phyloP scores from a whole-genome alignment of 2,329 filamentous ascomycete species.

The Aspergillus alliaceus region DNA sequence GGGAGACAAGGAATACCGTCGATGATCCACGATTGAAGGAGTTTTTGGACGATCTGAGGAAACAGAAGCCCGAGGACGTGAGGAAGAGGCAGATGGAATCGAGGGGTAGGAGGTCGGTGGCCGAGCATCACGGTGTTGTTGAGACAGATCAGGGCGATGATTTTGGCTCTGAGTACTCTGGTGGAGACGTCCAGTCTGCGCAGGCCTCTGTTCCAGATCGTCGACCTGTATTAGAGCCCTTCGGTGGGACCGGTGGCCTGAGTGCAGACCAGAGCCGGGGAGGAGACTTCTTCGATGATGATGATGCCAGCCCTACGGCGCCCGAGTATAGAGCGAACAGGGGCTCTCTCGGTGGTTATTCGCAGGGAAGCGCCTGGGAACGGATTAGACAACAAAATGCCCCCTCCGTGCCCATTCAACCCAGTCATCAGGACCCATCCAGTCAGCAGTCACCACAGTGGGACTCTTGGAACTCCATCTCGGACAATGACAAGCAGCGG shows the following conservation, averaged over 20 bases:
- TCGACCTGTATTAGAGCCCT: neutral
- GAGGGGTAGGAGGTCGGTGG: slow-evolving; percentile 2
- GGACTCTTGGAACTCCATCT: neutral
- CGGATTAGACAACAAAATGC: slow-evolving; percentile 35
- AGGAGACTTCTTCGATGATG: slow-evolving; percentile 34
- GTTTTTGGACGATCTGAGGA: slow-evolving; percentile 21
- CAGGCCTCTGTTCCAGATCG: neutral
- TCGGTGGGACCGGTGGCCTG: neutral
- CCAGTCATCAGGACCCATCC: neutral
- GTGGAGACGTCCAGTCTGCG: neutral
- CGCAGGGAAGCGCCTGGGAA: slow-evolving; percentile 37
- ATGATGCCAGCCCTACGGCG: slow-evolving; percentile 40
- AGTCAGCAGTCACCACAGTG: neutral
- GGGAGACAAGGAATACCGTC: slow-evolving; percentile 12
- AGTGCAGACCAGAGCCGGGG: slow-evolving; percentile 10
- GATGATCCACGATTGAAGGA: slow-evolving; percentile 24
- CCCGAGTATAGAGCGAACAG: slow-evolving; percentile 29
- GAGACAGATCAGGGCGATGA: slow-evolving; percentile 3
- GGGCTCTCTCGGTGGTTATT: slow-evolving; percentile 1
- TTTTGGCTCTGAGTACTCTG: neutral
- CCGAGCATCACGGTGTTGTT: neutral
- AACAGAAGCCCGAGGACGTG: slow-evolving; percentile 22
- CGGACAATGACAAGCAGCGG: slow-evolving; percentile 22
- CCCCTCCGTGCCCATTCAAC: neutral
- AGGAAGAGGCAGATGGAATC: slow-evolving; percentile 19